phyloP scores from a whole-genome alignment of 345 rosid genomes.

The Eucalyptus curtisii region DNA sequence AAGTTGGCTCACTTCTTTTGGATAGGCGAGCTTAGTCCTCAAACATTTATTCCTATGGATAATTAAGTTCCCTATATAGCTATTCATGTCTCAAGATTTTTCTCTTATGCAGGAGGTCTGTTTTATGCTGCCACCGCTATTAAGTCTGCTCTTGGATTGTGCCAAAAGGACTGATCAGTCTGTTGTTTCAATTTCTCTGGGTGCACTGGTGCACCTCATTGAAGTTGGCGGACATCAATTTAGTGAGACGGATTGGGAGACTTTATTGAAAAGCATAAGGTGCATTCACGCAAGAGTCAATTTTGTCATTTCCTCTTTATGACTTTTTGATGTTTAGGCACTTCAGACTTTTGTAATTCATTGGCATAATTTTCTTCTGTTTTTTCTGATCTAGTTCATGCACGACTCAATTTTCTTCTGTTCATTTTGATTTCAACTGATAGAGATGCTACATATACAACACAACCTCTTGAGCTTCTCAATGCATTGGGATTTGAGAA shows the following conservation, averaged over 20 bases:
- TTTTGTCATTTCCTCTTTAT: neutral
- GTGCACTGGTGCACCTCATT: constrained; percentile 94
- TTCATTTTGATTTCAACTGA: neutral
- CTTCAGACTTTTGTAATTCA: neutral
- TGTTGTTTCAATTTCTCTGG: constrained; percentile 91
- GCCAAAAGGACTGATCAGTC: constrained; percentile 96
- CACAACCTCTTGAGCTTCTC: constrained; percentile 95
- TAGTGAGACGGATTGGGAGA: constrained; percentile 93
- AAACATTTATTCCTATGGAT: neutral
- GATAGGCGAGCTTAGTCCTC: neutral
- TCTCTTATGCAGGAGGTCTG: constrained; percentile 69
- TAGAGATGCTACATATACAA: constrained; percentile 95
- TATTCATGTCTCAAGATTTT: neutral
- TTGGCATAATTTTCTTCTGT: neutral
- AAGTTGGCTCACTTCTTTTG: neutral
- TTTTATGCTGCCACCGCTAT: constrained; percentile 95
- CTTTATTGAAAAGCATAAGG: constrained; percentile 96
- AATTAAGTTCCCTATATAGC: neutral
- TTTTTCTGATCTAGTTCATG: neutral
- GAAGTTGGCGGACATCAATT: constrained; percentile 99
- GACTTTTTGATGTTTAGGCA: neutral
- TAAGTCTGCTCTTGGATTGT: constrained; percentile 89
- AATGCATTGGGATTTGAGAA: constrained; percentile 60
- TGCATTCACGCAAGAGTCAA: neutral
- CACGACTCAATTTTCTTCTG: neutral